phyloP scores from a whole-genome alignment of 208 protist species.

The Kentomonas sorsogonicus region DNA sequence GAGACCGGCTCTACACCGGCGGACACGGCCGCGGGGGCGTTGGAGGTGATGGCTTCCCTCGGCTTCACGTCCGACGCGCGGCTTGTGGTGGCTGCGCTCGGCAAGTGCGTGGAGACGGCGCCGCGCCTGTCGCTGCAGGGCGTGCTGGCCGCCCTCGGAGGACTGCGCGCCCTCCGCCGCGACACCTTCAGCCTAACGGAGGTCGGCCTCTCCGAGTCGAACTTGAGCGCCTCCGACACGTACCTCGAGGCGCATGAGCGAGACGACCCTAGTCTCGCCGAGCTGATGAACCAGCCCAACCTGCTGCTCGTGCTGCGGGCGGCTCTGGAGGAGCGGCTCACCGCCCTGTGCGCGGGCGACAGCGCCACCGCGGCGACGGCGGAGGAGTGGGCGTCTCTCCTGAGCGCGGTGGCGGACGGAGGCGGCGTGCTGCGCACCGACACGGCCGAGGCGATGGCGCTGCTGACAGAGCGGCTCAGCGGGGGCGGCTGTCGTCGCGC shows the following conservation, averaged over 20 bases:
- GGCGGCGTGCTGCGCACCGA: neutral
- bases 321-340: slow-evolving; percentile 53
- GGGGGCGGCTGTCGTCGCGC: neutral
- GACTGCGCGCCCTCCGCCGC: slow-evolving; percentile 34
- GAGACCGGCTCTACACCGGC: too few species aligned
- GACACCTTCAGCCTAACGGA: slow-evolving; percentile 68
- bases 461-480: too few species aligned
- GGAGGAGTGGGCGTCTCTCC: neutral
- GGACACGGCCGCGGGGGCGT: too few species aligned
- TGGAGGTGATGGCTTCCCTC: too few species aligned
- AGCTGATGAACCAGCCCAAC: slow-evolving; percentile 65
- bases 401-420: neutral
- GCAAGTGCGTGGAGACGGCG: slow-evolving; percentile 60
- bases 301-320: slow-evolving; percentile 65
- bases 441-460: too few species aligned
- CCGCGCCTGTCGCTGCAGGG: slow-evolving; percentile 31
- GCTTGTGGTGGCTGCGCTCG: slow-evolving; percentile 58
- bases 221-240: slow-evolving; percentile 20
- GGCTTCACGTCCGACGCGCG: too few species aligned
- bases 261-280: slow-evolving; percentile 12
- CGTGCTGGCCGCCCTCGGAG: slow-evolving; percentile 43
- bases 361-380: too few species aligned
- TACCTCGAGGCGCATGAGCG: slow-evolving; percentile 19
- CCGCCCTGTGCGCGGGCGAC: too few species aligned
- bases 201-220: slow-evolving; percentile 34